Percentiles rank a stretch among this genome's conserved stretches.
These are phyloP conservation scores for Simmondsia chinensis DNA, from an alignment of 148 eudicot genomes.

Conservation along the genomic window DNA sequence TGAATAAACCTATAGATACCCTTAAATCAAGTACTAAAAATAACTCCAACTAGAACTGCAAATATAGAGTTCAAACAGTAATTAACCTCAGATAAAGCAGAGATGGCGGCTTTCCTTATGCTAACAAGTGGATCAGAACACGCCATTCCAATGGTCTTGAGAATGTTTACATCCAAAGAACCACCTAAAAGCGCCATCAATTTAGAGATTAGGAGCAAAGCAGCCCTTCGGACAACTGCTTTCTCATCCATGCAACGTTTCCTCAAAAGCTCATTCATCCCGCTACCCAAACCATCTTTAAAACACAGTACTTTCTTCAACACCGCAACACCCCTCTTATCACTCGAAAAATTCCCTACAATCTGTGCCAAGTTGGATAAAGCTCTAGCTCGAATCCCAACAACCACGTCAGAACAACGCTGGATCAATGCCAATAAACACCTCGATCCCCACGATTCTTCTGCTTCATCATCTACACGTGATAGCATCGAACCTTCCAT, in stretches of 20 bases:
- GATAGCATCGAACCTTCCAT: conserved; percentile 24
- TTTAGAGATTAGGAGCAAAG: conserved; percentile 65
- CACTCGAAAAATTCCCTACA: conserved; percentile 35
- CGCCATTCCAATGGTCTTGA: conserved; percentile 76
- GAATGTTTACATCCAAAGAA: conserved; percentile 59
- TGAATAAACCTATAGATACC: no score
- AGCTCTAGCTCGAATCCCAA: conserved; percentile 80
- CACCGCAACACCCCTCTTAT: conserved; percentile 19
- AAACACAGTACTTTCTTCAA: conserved; percentile 51
- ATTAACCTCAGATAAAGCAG: conserved; percentile 88
- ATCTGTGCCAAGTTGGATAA: conserved; percentile 64
- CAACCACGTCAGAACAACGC: conserved; percentile 75
- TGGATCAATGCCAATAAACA: conserved; percentile 63
- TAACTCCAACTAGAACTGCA: no score
- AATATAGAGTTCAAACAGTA: conserved; percentile 2
- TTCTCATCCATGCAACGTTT: conserved; percentile 84
- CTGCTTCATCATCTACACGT: conserved; percentile 19
- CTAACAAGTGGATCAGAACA: conserved; percentile 95
- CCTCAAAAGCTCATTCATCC: conserved; percentile 48
- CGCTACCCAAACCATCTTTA: conserved; percentile 18
- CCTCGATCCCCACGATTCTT: conserved; percentile 53
- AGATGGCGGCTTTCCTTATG: conserved; percentile 83
- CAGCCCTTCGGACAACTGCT: conserved; percentile 90
- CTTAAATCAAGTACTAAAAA: no score
- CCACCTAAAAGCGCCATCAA: conserved; percentile 52